phyloP scores from a whole-genome alignment of 352 stramenopile species.

The Thalassiosira mediterranea region DNA sequence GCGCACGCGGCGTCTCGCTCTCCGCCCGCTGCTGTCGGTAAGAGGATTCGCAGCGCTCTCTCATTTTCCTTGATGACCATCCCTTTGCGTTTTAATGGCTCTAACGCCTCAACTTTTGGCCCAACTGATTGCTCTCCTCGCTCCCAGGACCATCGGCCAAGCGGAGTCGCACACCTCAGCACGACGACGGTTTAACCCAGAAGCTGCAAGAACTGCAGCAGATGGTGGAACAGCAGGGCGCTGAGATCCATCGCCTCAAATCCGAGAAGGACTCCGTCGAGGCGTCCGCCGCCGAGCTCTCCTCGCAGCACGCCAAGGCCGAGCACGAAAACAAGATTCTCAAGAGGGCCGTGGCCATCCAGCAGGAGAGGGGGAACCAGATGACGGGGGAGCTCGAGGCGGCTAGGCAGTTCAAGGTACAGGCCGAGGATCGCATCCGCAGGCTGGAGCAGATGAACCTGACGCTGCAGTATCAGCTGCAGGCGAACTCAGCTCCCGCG shows the following conservation, averaged over 20 bases:
- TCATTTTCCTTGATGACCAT: neutral
- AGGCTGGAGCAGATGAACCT: slow-evolving; percentile 82
- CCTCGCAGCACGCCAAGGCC: slow-evolving; percentile 63
- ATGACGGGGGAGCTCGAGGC: slow-evolving; percentile 62
- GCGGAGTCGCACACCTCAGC: slow-evolving; percentile 3
- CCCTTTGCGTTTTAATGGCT: neutral
- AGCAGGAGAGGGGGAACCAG: slow-evolving; percentile 80
- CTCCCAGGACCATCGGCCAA: slow-evolving; percentile 5
- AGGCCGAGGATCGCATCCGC: slow-evolving; percentile 70
- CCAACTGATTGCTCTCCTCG: neutral
- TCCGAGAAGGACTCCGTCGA: slow-evolving; percentile 58
- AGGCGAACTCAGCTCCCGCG: slow-evolving; percentile 51
- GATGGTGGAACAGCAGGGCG: slow-evolving; percentile 65
- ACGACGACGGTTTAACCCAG: slow-evolving; percentile 20
- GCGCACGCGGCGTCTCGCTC: slow-evolving; percentile 5
- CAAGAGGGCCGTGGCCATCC: slow-evolving; percentile 76
- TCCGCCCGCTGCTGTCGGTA: slow-evolving; percentile 9
- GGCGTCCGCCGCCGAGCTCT: slow-evolving; percentile 40
- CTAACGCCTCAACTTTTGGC: no score
- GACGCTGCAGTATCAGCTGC: slow-evolving; percentile 76
- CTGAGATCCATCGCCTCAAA: slow-evolving; percentile 73
- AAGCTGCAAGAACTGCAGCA: slow-evolving; percentile 57
- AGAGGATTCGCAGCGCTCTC: neutral
- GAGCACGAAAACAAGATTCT: slow-evolving; percentile 79
- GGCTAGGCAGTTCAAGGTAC: slow-evolving; percentile 58